Evolutionary conservation across 257 asterid genomes (phyloP).

Genomic region (Salvia miltiorrhiza): DNA sequence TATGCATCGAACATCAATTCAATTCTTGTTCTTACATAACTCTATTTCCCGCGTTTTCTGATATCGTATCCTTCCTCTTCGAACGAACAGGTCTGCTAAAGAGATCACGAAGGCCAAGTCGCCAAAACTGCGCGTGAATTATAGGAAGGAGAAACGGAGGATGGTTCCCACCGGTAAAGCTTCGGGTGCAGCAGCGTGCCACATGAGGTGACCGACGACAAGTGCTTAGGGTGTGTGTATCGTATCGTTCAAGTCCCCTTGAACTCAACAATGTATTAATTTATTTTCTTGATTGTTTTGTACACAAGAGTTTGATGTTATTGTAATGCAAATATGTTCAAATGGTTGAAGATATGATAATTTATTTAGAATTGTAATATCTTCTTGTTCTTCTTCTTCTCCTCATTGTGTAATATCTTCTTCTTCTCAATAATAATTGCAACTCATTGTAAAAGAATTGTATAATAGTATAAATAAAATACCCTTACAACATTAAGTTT

Average conservation of each 20-base stretch:
- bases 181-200: conserved; percentile 52
- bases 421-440: no score
- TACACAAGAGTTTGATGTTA: background rate
- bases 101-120: conserved; percentile 73
- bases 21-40: background rate
- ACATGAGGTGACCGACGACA: conserved; percentile 67
- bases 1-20: conserved; percentile 12
- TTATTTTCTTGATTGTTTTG: background rate
- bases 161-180: conserved; percentile 30
- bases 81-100: conserved; percentile 52
- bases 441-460: no score
- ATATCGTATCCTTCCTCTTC: no score
- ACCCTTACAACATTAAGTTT: no score
- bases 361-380: background rate
- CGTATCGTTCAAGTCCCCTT: conserved; percentile 50
- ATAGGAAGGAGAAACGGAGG: conserved; percentile 59
- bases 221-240: background rate
- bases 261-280: conserved; percentile 28
- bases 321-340: background rate
- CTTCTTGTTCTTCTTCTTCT: no score
- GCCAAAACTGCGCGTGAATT: conserved; percentile 58
- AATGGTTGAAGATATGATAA: background rate
- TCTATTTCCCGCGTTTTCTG: background rate
- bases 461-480: no score
- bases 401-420: no score